Conservation (phyloP, 306 rosid genomes). For the Dalbergia oliveri region DNA sequence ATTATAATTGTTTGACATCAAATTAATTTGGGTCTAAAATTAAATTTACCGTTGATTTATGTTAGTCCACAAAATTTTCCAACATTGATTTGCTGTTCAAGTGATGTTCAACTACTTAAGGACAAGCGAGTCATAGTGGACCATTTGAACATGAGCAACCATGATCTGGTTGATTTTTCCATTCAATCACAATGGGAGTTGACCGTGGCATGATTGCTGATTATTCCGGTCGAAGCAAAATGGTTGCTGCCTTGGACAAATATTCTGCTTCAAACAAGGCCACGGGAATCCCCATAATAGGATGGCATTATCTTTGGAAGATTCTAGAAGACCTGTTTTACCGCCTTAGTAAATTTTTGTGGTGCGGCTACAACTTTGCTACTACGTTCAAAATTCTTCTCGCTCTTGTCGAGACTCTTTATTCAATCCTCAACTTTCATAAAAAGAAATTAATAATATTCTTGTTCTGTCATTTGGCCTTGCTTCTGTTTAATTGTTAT, state of each 20-base stretch:
- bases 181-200: neutral
- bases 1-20: no score
- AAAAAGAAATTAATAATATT: neutral
- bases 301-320: neutral
- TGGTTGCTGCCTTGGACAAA: neutral
- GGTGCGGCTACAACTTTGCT: slow-evolving; percentile 4
- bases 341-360: neutral
- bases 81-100: no score
- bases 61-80: no score
- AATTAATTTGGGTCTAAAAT: no score
- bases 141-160: no score
- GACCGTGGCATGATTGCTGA: neutral
- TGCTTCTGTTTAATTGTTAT: no score
- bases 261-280: neutral
- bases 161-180: neutral
- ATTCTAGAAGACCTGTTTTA: no score
- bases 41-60: no score
- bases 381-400: neutral
- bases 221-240: neutral
- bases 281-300: neutral
- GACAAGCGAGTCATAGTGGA: no score
- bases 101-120: no score
- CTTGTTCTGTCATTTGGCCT: no score
- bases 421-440: neutral
- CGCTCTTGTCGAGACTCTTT: slow-evolving; percentile 14